A percentile compares a stretch with the other conserved stretches of the same genome.
phyloP scores from a whole-genome alignment of 371 early-diverging fungal species.

The Mortierella sp. region DNA sequence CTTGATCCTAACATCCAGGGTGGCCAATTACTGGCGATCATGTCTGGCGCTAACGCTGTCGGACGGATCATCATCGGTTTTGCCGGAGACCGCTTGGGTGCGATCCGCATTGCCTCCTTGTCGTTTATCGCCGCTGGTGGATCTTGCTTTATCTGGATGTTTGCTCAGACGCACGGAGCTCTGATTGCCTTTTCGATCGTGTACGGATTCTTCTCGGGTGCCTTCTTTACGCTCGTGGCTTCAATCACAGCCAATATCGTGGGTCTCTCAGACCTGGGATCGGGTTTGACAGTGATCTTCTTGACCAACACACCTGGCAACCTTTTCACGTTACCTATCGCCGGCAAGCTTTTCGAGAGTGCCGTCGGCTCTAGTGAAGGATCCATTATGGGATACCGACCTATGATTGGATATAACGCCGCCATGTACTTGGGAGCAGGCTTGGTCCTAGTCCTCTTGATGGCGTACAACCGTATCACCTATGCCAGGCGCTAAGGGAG shows the following conservation, averaged over 20 bases:
- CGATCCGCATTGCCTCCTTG: constrained; percentile 41
- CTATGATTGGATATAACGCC: constrained; percentile 14
- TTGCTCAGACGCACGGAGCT: constrained; percentile 54
- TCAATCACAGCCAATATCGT: constrained; percentile 57
- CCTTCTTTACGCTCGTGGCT: constrained; percentile 59
- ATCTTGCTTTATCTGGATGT: constrained; percentile 60
- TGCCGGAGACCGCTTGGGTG: constrained; percentile 31
- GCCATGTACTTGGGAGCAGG: constrained; percentile 3
- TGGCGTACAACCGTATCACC: constrained; percentile 5
- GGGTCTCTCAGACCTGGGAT: constrained; percentile 57
- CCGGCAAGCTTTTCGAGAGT: constrained; percentile 55
- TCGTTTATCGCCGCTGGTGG: constrained; percentile 53
- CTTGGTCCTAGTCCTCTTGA: background rate
- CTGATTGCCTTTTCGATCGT: constrained; percentile 56
- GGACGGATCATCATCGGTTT: constrained; percentile 60
- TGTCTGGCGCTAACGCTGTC: constrained; percentile 60
- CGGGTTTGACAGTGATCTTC: constrained; percentile 60
- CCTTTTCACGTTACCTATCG: constrained; percentile 63
- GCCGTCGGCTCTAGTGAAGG: too few species aligned
- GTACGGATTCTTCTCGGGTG: constrained; percentile 63
- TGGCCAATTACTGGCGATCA: constrained; percentile 54
- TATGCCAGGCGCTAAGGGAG: too few species aligned
- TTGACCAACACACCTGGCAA: constrained; percentile 63
- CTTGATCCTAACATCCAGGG: constrained; percentile 52
- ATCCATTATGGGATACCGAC: constrained; percentile 30